Percentiles rank a stretch among this genome's conserved stretches.
phyloP scores from a whole-genome alignment of 108 stramenopile species.

The Nitzschia palea region DNA sequence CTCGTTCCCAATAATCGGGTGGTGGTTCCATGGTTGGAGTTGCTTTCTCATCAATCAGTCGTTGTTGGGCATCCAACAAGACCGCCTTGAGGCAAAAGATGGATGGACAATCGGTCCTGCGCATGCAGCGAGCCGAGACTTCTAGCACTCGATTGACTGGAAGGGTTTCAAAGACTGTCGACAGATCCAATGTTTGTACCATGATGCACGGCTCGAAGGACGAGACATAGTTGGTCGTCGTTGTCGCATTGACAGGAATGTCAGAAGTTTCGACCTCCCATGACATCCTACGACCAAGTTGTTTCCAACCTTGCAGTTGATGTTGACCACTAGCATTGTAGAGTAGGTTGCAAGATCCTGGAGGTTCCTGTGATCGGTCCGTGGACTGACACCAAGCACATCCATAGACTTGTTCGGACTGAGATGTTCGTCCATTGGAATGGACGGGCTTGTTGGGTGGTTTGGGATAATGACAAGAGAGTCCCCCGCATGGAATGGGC shows the following conservation, averaged over 20 bases:
- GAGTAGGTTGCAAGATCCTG: constrained; percentile 63
- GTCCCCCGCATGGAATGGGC: constrained; percentile 50
- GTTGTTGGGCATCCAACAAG: constrained; percentile 19
- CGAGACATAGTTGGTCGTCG: constrained; percentile 60
- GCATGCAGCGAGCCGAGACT: constrained; percentile 65
- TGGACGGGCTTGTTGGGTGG: constrained; percentile 27
- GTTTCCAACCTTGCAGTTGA: constrained; percentile 47
- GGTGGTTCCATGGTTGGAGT: constrained; percentile 47
- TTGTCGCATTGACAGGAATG: constrained; percentile 34
- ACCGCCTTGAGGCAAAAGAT: constrained; percentile 50
- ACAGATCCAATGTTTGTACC: constrained; percentile 43
- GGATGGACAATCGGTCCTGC: constrained; percentile 67
- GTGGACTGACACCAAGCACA: constrained; percentile 48
- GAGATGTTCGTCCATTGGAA: constrained; percentile 46
- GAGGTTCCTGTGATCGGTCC: neutral
- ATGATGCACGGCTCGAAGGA: constrained; percentile 48
- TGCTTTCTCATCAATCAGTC: constrained; percentile 6
- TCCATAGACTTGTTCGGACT: constrained; percentile 66
- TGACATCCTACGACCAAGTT: neutral
- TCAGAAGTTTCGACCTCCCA: constrained; percentile 50
- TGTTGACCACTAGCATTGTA: constrained; percentile 56
- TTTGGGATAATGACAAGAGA: constrained; percentile 55
- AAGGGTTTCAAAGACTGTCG: neutral
- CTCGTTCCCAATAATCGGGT: constrained; percentile 60
- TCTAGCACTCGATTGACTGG: constrained; percentile 20